Evolutionary conservation across 2,329 filamentous ascomycete genomes (phyloP).

Genomic region (Chrysoporthe austroafricana): DNA sequence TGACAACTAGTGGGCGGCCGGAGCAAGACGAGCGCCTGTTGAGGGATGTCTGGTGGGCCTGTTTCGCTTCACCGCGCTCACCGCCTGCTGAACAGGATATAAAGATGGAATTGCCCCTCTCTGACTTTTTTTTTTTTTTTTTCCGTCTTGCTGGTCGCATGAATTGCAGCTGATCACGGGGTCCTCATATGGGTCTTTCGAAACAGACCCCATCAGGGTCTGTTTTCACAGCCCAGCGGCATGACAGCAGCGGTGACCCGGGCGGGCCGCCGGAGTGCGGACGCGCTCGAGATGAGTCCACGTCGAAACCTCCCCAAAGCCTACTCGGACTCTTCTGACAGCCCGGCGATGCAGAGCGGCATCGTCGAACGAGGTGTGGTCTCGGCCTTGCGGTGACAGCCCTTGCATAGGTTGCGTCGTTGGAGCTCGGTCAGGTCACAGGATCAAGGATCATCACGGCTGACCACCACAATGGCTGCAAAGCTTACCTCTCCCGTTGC

Average conservation of each 20-base stretch:
- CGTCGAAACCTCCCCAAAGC: background rate
- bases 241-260: background rate
- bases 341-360: background rate
- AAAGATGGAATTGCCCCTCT: background rate
- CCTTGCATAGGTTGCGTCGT: background rate
- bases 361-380: too few relatives aligned
- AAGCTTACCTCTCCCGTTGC: background rate
- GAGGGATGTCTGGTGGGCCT: background rate
- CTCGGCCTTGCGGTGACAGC: too few relatives aligned
- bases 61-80: background rate
- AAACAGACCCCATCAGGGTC: background rate
- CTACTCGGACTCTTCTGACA: background rate
- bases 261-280: background rate
- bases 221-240: background rate
- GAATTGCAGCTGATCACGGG: background rate
- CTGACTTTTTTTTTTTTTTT: background rate
- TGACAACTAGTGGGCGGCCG: background rate
- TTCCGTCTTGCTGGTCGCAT: background rate
- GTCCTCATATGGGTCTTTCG: background rate
- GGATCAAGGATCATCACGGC: constrained; percentile 2
- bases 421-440: background rate
- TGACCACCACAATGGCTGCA: background rate
- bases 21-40: background rate
- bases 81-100: background rate
- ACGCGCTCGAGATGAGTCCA: background rate